These are phyloP conservation scores for Skeletonema potamos DNA, from an alignment of 108 stramenopile genomes.

Conservation along the genomic window DNA sequence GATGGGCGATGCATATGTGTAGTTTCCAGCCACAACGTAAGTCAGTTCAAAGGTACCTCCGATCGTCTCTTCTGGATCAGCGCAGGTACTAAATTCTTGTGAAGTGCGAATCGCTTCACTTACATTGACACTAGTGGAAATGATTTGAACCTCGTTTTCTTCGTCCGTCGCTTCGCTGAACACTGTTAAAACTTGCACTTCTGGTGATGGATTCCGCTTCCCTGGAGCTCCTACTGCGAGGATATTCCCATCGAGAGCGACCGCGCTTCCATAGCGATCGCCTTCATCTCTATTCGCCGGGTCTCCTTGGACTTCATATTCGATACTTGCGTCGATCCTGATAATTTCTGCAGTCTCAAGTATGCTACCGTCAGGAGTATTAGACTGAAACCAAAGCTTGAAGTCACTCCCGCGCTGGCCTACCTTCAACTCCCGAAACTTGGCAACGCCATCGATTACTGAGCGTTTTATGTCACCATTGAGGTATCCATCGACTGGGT, in stretches of 20 bases:
- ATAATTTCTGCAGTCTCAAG: conserved; percentile 19
- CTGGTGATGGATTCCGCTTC: conserved; percentile 44
- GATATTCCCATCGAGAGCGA: conserved; percentile 21
- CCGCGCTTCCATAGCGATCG: conserved; percentile 41
- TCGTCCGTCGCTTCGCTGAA: conserved; percentile 29
- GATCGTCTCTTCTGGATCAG: conserved; percentile 46
- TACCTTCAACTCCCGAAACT: conserved; percentile 57
- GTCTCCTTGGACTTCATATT: conserved; percentile 59
- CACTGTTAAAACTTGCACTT: conserved; percentile 59
- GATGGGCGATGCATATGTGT: conserved; percentile 32
- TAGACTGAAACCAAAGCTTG: conserved; percentile 50
- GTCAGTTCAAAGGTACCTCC: conserved; percentile 46
- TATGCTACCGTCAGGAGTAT: conserved; percentile 1
- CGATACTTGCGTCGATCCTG: conserved; percentile 36
- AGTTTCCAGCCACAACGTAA: conserved; percentile 17
- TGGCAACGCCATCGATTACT: conserved; percentile 49
- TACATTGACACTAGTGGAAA: conserved; percentile 38
- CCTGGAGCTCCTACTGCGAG: conserved; percentile 55
- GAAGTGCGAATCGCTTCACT: conserved; percentile 36
- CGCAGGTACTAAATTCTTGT: conserved; percentile 58
- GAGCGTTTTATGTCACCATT: conserved; percentile 32
- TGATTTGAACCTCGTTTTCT: conserved; percentile 46
- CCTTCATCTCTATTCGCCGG: conserved; percentile 38
- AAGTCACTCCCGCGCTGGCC: conserved; percentile 58
- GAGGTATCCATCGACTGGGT: conserved; percentile 54